Conservation (phyloP, 352 stramenopile genomes). For the Achlya hypogyna region DNA sequence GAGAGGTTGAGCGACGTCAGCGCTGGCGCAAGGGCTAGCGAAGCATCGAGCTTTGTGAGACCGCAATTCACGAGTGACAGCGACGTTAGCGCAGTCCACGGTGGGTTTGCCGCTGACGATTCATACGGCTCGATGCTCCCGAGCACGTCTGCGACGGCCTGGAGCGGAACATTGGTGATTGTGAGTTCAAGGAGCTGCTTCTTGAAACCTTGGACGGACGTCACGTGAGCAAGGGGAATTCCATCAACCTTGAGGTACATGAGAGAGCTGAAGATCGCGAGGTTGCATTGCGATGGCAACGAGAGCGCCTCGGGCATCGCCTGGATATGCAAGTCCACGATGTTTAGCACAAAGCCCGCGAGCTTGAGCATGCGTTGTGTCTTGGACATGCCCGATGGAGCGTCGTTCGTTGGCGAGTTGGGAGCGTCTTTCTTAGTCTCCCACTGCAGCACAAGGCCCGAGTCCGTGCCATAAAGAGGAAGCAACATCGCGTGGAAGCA, state of each 20-base stretch:
- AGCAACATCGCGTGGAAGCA: constrained; percentile 12
- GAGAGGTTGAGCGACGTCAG: background rate
- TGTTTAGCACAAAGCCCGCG: constrained; percentile 1
- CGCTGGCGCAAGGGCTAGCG: background rate
- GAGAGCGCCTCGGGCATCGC: background rate
- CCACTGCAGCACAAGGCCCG: constrained; percentile 3
- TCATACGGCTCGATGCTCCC: background rate
- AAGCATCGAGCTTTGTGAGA: constrained; percentile 2
- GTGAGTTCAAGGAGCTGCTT: constrained; percentile 12
- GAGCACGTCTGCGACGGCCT: background rate
- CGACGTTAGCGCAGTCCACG: background rate
- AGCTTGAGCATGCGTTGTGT: constrained; percentile 16
- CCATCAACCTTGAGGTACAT: background rate
- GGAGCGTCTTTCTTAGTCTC: background rate
- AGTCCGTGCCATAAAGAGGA: background rate
- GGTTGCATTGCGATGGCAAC: constrained; percentile 7
- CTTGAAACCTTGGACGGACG: background rate
- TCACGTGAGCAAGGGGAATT: background rate
- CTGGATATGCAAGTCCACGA: constrained; percentile 9
- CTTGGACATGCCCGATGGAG: constrained; percentile 9
- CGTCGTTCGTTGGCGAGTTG: background rate
- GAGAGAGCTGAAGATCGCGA: constrained; percentile 9
- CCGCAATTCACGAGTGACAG: background rate
- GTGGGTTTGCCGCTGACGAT: background rate
- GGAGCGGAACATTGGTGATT: background rate